phyloP scores from a whole-genome alignment of 2,329 filamentous ascomycete species.

The Xylaria sp. region DNA sequence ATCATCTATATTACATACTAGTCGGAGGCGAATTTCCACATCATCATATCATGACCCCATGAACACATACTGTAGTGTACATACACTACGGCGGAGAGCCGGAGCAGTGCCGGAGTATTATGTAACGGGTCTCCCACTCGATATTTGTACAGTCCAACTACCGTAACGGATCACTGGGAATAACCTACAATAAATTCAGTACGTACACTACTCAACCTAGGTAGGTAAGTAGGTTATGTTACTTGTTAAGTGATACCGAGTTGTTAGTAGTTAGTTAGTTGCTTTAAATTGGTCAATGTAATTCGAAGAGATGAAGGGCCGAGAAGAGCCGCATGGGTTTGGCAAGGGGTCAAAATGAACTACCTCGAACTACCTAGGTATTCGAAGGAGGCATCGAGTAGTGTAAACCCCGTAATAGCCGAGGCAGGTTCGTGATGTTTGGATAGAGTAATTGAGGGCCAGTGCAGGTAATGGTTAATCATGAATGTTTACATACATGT shows the following conservation, averaged over 20 bases:
- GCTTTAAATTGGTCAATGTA: constrained; percentile 29
- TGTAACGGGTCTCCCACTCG: no score
- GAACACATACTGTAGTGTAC: background rate
- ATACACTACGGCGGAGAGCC: background rate
- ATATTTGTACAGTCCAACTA: background rate
- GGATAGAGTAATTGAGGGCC: background rate
- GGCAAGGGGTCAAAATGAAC: constrained; percentile 20
- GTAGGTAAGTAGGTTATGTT: background rate
- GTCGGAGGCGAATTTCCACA: background rate
- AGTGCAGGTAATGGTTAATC: no score
- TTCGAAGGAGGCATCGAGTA: background rate
- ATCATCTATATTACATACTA: background rate
- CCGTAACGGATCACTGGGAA: background rate
- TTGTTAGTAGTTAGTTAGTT: background rate
- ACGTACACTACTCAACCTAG: background rate
- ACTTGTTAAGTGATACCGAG: background rate
- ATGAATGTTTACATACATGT: background rate
- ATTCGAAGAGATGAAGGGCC: constrained; percentile 23
- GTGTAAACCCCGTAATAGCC: background rate
- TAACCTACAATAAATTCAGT: no score
- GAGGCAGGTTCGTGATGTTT: background rate
- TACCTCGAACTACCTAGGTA: background rate
- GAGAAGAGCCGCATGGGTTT: constrained; percentile 29
- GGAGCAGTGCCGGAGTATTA: no score
- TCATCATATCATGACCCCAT: constrained; percentile 7